Base-by-base conservation (phyloP, 208 protist species). In the Phytomonas sp. region DNA sequence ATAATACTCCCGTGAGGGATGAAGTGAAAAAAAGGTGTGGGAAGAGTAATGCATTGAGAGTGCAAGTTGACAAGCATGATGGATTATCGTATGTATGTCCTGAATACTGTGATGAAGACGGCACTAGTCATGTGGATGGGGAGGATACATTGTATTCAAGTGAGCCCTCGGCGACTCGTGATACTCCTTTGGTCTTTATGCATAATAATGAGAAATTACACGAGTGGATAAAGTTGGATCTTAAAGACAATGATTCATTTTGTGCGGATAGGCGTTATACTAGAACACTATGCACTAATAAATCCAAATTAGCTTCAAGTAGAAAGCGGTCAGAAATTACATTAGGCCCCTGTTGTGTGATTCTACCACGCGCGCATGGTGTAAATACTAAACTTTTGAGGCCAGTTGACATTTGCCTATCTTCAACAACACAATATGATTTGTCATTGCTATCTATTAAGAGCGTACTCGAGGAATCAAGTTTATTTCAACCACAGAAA, bases 121-220 rank as follows among this genome's bases (percentile, higher is more conserved):
- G 45, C 45, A 23, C 45, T 19, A 56, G 45, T 26, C 45, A 56
- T 56, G 23, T 56, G 8, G 45, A 56, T 23, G 45, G 26, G 23
- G 45, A 56, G 8, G 45, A 56, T 19, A 56, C 45, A 56, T 56
- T 56, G 23, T 11, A 56, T 56, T 56, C 45, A 56, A 56, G 45
- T 26, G 45, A 56, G 45, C 45, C 23, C 45, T 56, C 45, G 19
- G 45, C 45, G 19, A 56, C 11, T 23, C 45, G 45, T 6, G 19
- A 56, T 26, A 56, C 45, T 56, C 45, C 45, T 26, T 56, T 56
- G 45, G 16, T 56, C 45, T 56, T 56, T 56, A 56, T 56, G 45
- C 19, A 56, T 56, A 56, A 56, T 56, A 56, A 56, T 26, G 45
- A 19, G 45, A 56, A 56, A 26, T 56, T 56, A 6, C 2, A 19